Evolutionary conservation across 768 basidiomycete genomes (phyloP), one percentile per base, ranked within the genome.

Genomic region (Daedaleopsis sinensis): DNA sequence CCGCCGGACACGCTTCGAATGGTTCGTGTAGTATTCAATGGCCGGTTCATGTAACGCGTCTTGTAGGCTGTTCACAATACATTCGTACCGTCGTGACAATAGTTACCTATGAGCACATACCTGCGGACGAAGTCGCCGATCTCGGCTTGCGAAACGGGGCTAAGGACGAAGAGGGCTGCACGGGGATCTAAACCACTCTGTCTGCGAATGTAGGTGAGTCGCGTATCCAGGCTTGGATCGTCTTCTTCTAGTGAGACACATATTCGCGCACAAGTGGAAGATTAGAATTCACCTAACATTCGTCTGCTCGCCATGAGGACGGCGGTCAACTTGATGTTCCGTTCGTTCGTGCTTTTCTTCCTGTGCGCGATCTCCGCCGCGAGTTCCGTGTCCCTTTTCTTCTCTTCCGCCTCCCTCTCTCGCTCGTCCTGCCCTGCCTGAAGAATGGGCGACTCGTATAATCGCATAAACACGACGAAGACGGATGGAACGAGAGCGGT

Each of bases 261-360:
- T 23, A 9, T 12, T 23, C 13, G 47, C 35, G 10, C 39, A 32
- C 32, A 32, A 18, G 21, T 37, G 5, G 49, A 5, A 49, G 12
- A 23, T 19, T n/a, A 10, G 36, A 13, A 77, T 85, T 57, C 63
- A 95, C 94, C 94, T 63, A 99, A 79, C 82, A 96, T 85, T 53
- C 82, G 84, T 59, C 95, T 81, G 64, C 87, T 93, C n/a, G 95
- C 93, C 75, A 98, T 82, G 24, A 98, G 80, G 3, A 98, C 95
- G 12, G 96, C 93, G 0, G 96, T 97, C 44, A 99, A 81, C 76
- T 98, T 98, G 67, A 98, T 91, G 5, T 90, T 89, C 60, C 94
- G 82, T 67, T 98, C 96, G 62, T 82, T 86, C 15, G 90, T 88
- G 42, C 77, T 78, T 72, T 88, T 90, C 78, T 96, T 94, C 63